Percentiles rank a stretch among this genome's conserved stretches.
Evolutionary conservation across 352 stramenopile genomes (phyloP).

Genomic region (Plasmopara viticola): DNA sequence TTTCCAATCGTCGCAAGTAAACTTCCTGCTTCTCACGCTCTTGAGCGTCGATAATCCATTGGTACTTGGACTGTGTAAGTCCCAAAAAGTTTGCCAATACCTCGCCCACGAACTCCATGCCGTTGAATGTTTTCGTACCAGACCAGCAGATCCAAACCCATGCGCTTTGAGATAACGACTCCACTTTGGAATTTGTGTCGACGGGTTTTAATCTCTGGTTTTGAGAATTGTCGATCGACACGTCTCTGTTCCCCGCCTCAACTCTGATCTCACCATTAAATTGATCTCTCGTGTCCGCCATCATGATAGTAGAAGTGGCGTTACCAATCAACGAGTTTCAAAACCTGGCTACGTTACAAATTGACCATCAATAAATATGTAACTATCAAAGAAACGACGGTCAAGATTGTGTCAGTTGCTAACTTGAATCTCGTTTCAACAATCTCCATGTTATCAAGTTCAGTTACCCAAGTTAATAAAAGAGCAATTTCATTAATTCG

Average conservation of each 20-base stretch:
- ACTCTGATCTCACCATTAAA: not conserved
- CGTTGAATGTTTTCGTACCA: constrained; percentile 54
- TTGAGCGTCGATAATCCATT: constrained; percentile 76
- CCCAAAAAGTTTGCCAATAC: constrained; percentile 76
- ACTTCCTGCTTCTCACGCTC: constrained; percentile 67
- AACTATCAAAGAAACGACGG: not conserved
- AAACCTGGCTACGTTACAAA: not conserved
- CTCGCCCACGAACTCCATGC: constrained; percentile 75
- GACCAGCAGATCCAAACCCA: constrained; percentile 69
- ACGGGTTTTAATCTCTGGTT: not conserved
- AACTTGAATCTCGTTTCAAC: no score
- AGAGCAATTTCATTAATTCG: not conserved
- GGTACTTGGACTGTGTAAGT: constrained; percentile 79
- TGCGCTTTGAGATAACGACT: constrained; percentile 11
- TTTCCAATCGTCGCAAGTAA: constrained; percentile 45
- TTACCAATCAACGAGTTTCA: no score
- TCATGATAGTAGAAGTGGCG: not conserved
- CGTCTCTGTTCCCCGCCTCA: constrained; percentile 5
- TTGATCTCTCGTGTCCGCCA: not conserved
- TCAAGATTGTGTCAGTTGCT: not conserved
- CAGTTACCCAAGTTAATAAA: not conserved
- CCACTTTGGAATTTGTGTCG: constrained; percentile 10
- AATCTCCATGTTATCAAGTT: no score
- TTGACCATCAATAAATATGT: not conserved
- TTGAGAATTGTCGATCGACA: not conserved